These are phyloP conservation scores for Leishmania arabica DNA, from an alignment of 208 protist species.

Conservation along the genomic window DNA sequence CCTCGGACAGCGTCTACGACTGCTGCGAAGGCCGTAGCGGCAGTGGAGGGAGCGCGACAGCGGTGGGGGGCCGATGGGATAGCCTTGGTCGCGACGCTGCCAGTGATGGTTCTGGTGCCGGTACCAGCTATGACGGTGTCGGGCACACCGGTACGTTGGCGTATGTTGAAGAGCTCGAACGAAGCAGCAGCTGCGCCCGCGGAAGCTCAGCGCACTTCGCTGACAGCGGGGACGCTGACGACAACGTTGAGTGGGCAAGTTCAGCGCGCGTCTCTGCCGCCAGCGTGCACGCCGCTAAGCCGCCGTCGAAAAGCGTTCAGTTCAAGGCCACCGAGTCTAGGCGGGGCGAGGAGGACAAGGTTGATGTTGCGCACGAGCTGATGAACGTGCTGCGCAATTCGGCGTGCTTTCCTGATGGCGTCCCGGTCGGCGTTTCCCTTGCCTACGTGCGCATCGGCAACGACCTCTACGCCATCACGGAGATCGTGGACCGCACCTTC, in stretches of 20 bases:
- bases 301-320: not conserved
- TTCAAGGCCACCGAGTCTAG: not conserved
- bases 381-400: constrained; percentile 29
- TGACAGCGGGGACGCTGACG: not conserved
- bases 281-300: not conserved
- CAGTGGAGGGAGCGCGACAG: not conserved
- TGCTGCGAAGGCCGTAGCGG: not conserved
- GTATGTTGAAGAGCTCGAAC: not conserved
- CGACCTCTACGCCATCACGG: constrained; percentile 65
- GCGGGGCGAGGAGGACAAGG: not conserved
- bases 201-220: not conserved
- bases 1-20: constrained; percentile 1
- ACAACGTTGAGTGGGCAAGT: not conserved
- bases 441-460: constrained; percentile 68
- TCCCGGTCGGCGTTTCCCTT: constrained; percentile 49
- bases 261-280: not conserved
- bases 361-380: not conserved
- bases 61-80: not conserved
- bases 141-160: not conserved
- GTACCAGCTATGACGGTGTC: constrained; percentile 1
- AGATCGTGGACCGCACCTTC: constrained; percentile 70
- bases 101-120: not conserved
- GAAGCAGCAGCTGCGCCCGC: not conserved
- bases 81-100: not conserved
- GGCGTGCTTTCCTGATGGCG: constrained; percentile 39